phyloP scores from a whole-genome alignment of 805 yeast genomes.

The Yarrowia yakushimensis region DNA sequence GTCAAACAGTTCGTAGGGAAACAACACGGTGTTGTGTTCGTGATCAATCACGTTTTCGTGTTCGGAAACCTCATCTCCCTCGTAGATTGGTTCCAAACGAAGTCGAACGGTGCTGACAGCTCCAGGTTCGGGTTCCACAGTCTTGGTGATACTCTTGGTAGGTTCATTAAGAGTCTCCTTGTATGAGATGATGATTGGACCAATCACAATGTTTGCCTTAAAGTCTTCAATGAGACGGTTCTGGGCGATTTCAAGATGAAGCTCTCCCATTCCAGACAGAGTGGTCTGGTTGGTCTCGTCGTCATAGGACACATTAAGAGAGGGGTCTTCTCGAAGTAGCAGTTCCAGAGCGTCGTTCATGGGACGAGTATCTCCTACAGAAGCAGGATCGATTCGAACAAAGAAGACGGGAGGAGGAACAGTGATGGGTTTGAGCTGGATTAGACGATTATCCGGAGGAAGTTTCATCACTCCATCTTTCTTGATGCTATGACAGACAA shows the following conservation, averaged over 20 bases:
- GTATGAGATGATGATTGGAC: constrained; percentile 84
- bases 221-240: constrained; percentile 77
- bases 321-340: constrained; percentile 86
- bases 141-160: background rate
- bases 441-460: constrained; percentile 43
- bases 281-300: constrained; percentile 88
- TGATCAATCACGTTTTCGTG: constrained; percentile 40
- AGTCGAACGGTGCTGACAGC: constrained; percentile 36
- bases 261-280: constrained; percentile 94
- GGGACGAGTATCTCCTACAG: constrained; percentile 73
- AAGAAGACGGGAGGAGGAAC: constrained; percentile 94
- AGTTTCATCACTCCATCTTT: constrained; percentile 50
- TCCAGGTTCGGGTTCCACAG: constrained; percentile 3
- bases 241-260: constrained; percentile 83
- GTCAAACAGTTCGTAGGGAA: constrained; percentile 27
- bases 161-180: constrained; percentile 57
- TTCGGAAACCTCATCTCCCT: constrained; percentile 22
- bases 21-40: constrained; percentile 42
- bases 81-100: constrained; percentile 34
- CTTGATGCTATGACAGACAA: constrained; percentile 58
- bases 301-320: constrained; percentile 62
- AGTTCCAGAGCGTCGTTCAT: constrained; percentile 66
- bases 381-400: constrained; percentile 74
- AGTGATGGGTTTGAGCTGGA: constrained; percentile 66
- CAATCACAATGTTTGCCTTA: constrained; percentile 75